Conservation (phyloP, 495 filamentous ascomycete species). For the Penicillium alfredii region DNA sequence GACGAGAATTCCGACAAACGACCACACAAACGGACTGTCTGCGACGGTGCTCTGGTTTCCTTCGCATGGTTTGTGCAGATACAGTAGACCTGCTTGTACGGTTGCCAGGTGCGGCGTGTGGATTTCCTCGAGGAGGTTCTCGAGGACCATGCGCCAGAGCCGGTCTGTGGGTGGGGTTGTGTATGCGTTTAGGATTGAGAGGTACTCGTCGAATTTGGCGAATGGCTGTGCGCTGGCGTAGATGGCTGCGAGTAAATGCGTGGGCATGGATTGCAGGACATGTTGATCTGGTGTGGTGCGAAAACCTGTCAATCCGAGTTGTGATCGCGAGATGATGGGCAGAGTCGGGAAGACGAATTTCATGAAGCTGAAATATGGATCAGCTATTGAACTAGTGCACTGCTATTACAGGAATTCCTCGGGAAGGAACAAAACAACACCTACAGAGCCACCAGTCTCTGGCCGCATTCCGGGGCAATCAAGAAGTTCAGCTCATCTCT, state of each 20-base stretch:
- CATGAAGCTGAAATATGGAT: slow-evolving; percentile 8
- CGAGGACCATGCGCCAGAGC: slow-evolving; percentile 13
- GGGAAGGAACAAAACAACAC: background rate
- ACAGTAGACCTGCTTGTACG: slow-evolving; percentile 15
- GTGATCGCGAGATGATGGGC: slow-evolving; percentile 12
- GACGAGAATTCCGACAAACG: slow-evolving; percentile 14
- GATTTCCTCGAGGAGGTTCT: slow-evolving; percentile 12
- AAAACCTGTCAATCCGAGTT: background rate
- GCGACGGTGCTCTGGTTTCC: slow-evolving; percentile 12
- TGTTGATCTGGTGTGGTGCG: no score
- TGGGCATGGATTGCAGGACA: slow-evolving; percentile 7
- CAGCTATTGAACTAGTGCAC: background rate
- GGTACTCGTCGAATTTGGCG: slow-evolving; percentile 13
- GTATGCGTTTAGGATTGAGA: slow-evolving; percentile 10
- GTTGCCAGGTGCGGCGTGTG: slow-evolving; percentile 16
- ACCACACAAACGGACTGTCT: slow-evolving; percentile 18
- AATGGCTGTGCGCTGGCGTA: slow-evolving; percentile 18
- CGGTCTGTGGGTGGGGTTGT: slow-evolving; percentile 1
- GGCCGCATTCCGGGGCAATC: slow-evolving; percentile 7
- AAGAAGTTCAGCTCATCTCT: slow-evolving; percentile 7
- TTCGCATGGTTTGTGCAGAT: slow-evolving; percentile 10
- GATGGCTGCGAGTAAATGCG: slow-evolving; percentile 17
- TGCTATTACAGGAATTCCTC: background rate
- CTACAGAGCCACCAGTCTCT: slow-evolving; percentile 8
- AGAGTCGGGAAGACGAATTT: slow-evolving; percentile 13